Conservation (phyloP, 2,329 filamentous ascomycete species). For the Scorias spongiosa region DNA sequence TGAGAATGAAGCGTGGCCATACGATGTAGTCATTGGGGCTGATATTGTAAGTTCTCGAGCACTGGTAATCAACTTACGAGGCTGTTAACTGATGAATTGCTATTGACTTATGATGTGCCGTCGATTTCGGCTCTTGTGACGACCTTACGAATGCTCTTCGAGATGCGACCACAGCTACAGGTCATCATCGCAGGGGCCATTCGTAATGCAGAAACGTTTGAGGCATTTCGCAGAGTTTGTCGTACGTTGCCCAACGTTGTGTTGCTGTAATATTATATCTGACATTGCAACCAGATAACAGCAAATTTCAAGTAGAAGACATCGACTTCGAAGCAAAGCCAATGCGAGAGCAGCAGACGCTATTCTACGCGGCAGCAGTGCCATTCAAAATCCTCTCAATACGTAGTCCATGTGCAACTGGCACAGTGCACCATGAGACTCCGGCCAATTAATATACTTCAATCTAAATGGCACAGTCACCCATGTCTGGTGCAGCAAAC, state of each 20-base stretch:
- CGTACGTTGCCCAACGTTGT: conserved; percentile 11
- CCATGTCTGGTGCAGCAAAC: too few relatives aligned
- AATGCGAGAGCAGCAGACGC: conserved; percentile 17
- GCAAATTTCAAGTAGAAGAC: conserved; percentile 17
- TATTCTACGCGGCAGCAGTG: conserved; percentile 17
- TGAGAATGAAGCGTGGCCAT: conserved; percentile 27
- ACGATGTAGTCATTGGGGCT: conserved; percentile 55
- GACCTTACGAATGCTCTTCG: conserved; percentile 48
- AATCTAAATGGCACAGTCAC: too few relatives aligned
- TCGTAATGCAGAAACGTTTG: conserved; percentile 54
- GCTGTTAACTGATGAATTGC: background rate
- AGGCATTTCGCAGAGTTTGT: conserved; percentile 46
- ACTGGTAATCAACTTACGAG: background rate
- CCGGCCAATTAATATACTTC: too few relatives aligned
- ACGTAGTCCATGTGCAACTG: background rate
- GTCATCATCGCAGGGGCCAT: conserved; percentile 57
- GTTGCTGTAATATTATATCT: background rate
- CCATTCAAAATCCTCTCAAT: background rate
- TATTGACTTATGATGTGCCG: conserved; percentile 52
- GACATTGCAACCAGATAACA: conserved; percentile 11
- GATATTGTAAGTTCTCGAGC: conserved; percentile 41
- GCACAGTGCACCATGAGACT: too few relatives aligned
- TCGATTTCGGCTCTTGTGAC: conserved; percentile 48
- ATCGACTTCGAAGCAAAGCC: conserved; percentile 16
- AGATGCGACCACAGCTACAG: conserved; percentile 38